Conservation (phyloP, 2,329 filamentous ascomycete species). For the Ophiocordyceps australis region DNA sequence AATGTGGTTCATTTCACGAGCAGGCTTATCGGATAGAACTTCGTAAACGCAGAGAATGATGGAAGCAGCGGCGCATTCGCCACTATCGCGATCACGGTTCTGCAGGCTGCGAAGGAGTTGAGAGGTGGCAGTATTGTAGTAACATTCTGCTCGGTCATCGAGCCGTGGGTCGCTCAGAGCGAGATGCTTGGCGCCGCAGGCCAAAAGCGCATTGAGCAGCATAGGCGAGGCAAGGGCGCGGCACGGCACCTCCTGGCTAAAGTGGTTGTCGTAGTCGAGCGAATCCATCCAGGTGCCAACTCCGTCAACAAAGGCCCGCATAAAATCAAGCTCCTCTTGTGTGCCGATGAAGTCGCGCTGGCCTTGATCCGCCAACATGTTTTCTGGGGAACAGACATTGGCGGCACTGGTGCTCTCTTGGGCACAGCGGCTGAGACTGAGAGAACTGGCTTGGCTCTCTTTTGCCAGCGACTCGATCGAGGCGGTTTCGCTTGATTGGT, state of each 20-base stretch:
- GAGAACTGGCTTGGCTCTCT: no score
- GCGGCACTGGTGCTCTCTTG: no score
- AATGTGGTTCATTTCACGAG: constrained; percentile 77
- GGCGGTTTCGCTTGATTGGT: no score
- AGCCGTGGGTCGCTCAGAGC: constrained; percentile 53
- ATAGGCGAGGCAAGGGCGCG: constrained; percentile 69
- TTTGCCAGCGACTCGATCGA: no score
- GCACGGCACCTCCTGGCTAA: constrained; percentile 69
- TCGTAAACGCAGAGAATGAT: constrained; percentile 86
- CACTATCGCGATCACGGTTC: constrained; percentile 68
- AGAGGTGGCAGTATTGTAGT: constrained; percentile 73
- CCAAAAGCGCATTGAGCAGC: constrained; percentile 75
- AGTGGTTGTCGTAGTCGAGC: constrained; percentile 72
- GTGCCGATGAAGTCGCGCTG: constrained; percentile 46
- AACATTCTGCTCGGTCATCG: constrained; percentile 61
- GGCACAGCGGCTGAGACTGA: no score
- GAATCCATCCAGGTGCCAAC: constrained; percentile 91
- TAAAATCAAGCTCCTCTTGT: constrained; percentile 66
- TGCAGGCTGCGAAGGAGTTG: constrained; percentile 61
- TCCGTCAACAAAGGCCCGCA: constrained; percentile 84
- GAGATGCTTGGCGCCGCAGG: constrained; percentile 73
- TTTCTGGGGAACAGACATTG: neutral
- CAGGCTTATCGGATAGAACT: constrained; percentile 67
- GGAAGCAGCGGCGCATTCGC: constrained; percentile 72
- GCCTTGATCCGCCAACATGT: neutral